A percentile compares a stretch with the other conserved stretches of the same genome.
Evolutionary conservation across 2,329 filamentous ascomycete genomes (phyloP).

Genomic region (Cercospora sp.): DNA sequence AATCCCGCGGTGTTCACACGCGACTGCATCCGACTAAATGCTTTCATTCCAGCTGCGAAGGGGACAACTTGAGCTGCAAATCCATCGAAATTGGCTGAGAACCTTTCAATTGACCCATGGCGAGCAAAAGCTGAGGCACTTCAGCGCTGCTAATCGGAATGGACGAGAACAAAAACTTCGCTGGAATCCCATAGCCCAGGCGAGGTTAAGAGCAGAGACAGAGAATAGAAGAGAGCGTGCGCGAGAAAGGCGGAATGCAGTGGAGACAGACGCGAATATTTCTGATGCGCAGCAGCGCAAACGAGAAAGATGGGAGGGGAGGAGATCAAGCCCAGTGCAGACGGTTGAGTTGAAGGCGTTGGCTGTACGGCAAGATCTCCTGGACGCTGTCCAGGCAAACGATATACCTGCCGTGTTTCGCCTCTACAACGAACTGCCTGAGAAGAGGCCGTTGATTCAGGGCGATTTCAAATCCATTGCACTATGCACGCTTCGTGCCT

Average conservation of each 20-base stretch:
- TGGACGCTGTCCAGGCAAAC: slow-evolving; percentile 25
- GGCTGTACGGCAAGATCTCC: slow-evolving; percentile 20
- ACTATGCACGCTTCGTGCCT: slow-evolving; percentile 21
- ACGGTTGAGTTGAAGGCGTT: slow-evolving; percentile 16
- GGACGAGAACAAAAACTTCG: neutral
- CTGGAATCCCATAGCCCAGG: slow-evolving; percentile 7
- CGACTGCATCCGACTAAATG: slow-evolving; percentile 16
- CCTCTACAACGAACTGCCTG: slow-evolving; percentile 24
- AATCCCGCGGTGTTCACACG: neutral
- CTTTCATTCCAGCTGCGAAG: slow-evolving; percentile 23
- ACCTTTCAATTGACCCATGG: slow-evolving; percentile 20
- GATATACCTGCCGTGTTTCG: slow-evolving; percentile 27
- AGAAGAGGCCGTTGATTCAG: slow-evolving; percentile 20
- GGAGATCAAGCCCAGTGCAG: slow-evolving; percentile 5
- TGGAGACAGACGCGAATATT: neutral
- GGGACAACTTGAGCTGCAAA: slow-evolving; percentile 29
- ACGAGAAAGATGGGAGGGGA: slow-evolving; percentile 17
- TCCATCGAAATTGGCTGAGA: slow-evolving; percentile 31
- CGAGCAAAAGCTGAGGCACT: neutral
- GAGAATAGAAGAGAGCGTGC: neutral
- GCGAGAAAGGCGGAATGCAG: neutral
- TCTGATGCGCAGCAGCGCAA: slow-evolving; percentile 22
- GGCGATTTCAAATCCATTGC: slow-evolving; percentile 23
- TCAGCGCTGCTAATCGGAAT: neutral
- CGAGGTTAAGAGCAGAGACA: slow-evolving; percentile 2